Evolutionary conservation across 768 basidiomycete genomes (phyloP), one percentile per base, ranked within the genome.

Genomic region (Cyclocybe aegerita): DNA sequence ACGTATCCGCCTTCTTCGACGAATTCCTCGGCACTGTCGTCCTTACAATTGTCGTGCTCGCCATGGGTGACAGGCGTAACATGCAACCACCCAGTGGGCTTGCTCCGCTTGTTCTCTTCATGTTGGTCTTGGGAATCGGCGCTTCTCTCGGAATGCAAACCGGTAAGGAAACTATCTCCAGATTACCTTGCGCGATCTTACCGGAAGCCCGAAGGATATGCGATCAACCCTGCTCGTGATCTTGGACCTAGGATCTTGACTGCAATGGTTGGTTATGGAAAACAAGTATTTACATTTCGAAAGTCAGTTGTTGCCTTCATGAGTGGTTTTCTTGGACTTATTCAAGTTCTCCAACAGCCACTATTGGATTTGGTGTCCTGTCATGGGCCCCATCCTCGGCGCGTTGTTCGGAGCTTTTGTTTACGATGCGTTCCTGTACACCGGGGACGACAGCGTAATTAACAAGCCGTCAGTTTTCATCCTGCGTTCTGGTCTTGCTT

Each of bases 331-430:
- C 37, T 36, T 7, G 30, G 8, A 12, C 64, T 48, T 47, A 59
- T 32, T 69, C 59, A 48, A 52, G 7, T 31, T 39, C 16, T 44
- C 6, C 50, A n/a, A 60, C 44, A 65, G 73, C 58, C 85, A 88
- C 50, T 89, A 88, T 59, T 89, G 86, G 86, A 53, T 89, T 33
- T 89, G 87, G 86, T 80, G 80, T 56, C 80, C 84, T 2, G 59
- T 85, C 12, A 64, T 85, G 35, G 83, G 70, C 1, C 79, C 85
- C 7, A 77, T 87, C 60, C 54, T 79, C 32, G 86, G 87, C 17
- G 83, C 75, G 42, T 73, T 80, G 50, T 60, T 67, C 4, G 87
- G 80, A 9, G 70, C 74, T 4, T 63, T 81, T 48, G 52, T 80
- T 35, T 89, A 89, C 55, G 86, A 89, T 57, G 39, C 69, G 2